Evolutionary conservation across 768 basidiomycete species (phyloP), one percentile per base, ranked within the genome.

Genomic region (Kondoa malvinella): DNA sequence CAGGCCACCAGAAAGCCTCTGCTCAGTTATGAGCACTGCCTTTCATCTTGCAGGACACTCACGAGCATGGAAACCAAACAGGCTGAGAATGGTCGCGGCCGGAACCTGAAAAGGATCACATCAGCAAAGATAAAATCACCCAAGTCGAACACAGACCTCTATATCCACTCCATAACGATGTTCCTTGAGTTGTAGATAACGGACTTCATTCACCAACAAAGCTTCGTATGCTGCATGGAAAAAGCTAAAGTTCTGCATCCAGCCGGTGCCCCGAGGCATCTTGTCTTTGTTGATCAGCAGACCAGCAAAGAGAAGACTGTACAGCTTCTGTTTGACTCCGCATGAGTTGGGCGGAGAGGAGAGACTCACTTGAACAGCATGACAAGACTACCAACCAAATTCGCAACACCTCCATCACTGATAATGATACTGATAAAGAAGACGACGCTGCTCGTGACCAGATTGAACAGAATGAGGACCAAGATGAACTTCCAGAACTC

Each of bases 171-270:
- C 95, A 76, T 92, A 96, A 88, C 85, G 67, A 71, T 86, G 83
- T 75, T 99, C 90, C 76, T 89, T 90, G 34, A 99, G 80, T 74
- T 92, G 89, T 31, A 97, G 79, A 78, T 95, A 96, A 63, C 92
- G 82, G 67, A 99, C 80, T 77, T 99, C 95, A 76, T 97, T 99
- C 67, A 99, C 95, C n/a, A 92, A 86, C 50, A 99, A 82, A 0
- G 89, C 92, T 78, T 99, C 95, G 72, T 92, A 97, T 0, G 89
- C 95, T 27, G 95, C 94, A 79, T 99, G 95, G 86, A 95, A 99
- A 82, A 97, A 97, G 3, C 92, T 95, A 3, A 89, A 75, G 0
- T 87, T 91, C 75, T 92, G 88, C 68, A 99, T 79, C 88, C 90
- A 95, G 68, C 83, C 85, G 63, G 95, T 80, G 40, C 80, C 81